Evolutionary conservation across 192 early-diverging fungal species (phyloP).

Genomic region (Coemansia sp.): DNA sequence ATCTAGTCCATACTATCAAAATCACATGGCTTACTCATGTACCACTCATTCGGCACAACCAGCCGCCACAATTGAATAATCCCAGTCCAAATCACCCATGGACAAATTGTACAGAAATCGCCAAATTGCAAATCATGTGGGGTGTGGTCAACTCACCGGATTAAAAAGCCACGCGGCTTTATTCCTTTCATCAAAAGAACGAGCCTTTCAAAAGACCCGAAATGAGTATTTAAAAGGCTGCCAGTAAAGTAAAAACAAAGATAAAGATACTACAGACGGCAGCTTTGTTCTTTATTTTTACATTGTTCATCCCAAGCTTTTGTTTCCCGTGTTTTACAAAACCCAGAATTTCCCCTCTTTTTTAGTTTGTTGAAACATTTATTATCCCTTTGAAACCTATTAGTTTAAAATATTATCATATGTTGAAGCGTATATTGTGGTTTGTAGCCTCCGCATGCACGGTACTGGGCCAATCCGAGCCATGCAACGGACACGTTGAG

Average conservation of each 20-base stretch:
- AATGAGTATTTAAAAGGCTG: background rate
- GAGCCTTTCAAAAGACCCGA: background rate
- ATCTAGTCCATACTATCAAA: background rate
- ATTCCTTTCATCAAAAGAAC: background rate
- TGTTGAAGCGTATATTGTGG: background rate
- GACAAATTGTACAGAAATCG: background rate
- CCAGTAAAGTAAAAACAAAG: background rate
- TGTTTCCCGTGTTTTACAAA: background rate
- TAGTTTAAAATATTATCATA: background rate
- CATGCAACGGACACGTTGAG: slow-evolving; percentile 66
- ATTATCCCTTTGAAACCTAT: background rate
- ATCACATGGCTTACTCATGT: background rate
- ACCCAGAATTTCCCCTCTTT: slow-evolving; percentile 3
- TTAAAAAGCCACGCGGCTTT: background rate
- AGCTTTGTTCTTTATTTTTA: background rate
- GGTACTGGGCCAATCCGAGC: background rate
- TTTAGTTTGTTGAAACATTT: background rate
- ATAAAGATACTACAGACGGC: background rate
- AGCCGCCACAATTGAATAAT: too few species aligned
- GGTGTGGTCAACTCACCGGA: background rate
- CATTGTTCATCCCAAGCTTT: background rate
- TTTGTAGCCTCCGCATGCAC: background rate
- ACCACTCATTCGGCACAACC: background rate
- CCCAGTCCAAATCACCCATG: too few species aligned
- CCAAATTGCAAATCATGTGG: background rate